These are phyloP conservation scores for Chalciporus piperatus DNA, from an alignment of 768 basidiomycete species.

Conservation along the genomic window DNA sequence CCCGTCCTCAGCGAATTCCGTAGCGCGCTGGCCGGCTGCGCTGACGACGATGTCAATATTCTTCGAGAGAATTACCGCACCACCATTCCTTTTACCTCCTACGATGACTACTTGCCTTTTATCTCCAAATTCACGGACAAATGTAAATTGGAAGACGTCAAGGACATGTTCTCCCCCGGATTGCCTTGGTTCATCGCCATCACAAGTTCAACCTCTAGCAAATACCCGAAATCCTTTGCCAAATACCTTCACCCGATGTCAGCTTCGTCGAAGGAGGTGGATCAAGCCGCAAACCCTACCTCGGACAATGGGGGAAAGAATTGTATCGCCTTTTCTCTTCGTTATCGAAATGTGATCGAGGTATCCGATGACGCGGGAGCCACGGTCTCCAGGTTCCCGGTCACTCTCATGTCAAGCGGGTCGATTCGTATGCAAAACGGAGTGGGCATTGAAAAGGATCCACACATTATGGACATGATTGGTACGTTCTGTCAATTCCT, in stretches of 20 bases:
- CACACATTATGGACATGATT: conserved; percentile 5
- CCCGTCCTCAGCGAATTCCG: conserved; percentile 13
- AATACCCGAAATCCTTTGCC: conserved; percentile 17
- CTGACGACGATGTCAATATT: neutral
- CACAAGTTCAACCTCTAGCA: conserved; percentile 19
- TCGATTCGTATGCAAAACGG: conserved; percentile 20
- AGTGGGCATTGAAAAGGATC: conserved; percentile 14
- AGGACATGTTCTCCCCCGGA: conserved; percentile 22
- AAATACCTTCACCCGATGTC: conserved; percentile 11
- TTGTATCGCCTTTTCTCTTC: conserved; percentile 21
- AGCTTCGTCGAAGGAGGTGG: conserved; percentile 11
- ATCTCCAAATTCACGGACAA: conserved; percentile 7
- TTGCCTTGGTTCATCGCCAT: conserved; percentile 20
- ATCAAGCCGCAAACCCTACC: conserved; percentile 12
- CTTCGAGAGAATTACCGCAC: conserved; percentile 16
- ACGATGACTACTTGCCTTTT: conserved; percentile 20
- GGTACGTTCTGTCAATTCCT: neutral
- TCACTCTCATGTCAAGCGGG: conserved; percentile 14
- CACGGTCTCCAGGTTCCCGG: neutral
- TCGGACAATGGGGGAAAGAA: conserved; percentile 18
- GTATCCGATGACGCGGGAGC: conserved; percentile 2
- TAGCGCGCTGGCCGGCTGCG: conserved; percentile 6
- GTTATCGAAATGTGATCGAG: conserved; percentile 7
- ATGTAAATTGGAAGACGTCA: conserved; percentile 9
- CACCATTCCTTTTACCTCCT: conserved; percentile 18